Percentiles rank a stretch among this genome's conserved stretches.
These are phyloP conservation scores for Coniella lustricola DNA, from an alignment of 2,329 filamentous ascomycete species.

Conservation along the genomic window DNA sequence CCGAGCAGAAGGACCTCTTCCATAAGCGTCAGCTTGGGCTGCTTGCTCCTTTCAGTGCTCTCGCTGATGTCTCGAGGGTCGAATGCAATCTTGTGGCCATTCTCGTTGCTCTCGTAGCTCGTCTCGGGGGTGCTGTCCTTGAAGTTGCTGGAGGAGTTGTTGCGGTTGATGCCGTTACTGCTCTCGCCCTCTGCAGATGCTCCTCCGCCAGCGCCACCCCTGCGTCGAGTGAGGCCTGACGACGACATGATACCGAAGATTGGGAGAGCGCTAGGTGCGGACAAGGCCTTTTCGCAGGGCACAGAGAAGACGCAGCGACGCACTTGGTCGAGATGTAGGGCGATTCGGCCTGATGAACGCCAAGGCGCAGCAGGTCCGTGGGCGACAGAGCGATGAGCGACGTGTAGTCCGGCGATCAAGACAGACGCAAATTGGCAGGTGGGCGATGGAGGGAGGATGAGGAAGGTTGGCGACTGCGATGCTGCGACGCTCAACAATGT, in stretches of 20 bases:
- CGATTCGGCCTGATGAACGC: too few relatives aligned
- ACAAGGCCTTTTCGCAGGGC: neutral
- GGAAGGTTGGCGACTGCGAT: neutral
- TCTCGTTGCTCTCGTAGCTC: constrained; percentile 85
- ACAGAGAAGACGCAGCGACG: neutral
- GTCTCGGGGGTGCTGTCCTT: constrained; percentile 60
- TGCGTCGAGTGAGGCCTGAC: constrained; percentile 55
- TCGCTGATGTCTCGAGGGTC: constrained; percentile 97
- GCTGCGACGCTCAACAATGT: neutral
- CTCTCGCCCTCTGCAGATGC: constrained; percentile 45
- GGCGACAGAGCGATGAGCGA: too few relatives aligned
- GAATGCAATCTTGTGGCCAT: constrained; percentile 97
- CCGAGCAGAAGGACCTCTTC: constrained; percentile 94
- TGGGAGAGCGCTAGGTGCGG: neutral
- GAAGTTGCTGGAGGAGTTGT: constrained; percentile 48
- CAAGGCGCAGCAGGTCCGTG: too few relatives aligned
- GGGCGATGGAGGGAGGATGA: too few relatives aligned
- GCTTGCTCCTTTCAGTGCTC: constrained; percentile 91
- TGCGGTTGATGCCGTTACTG: constrained; percentile 44
- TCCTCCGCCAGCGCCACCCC: constrained; percentile 60
- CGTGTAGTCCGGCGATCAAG: neutral
- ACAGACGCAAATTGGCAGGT: too few relatives aligned
- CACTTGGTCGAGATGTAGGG: neutral
- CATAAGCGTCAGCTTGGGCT: constrained; percentile 98
- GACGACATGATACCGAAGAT: constrained; percentile 20